These are phyloP conservation scores for Boletus bicolor DNA, from an alignment of 768 basidiomycete genomes.

Conservation along the genomic window DNA sequence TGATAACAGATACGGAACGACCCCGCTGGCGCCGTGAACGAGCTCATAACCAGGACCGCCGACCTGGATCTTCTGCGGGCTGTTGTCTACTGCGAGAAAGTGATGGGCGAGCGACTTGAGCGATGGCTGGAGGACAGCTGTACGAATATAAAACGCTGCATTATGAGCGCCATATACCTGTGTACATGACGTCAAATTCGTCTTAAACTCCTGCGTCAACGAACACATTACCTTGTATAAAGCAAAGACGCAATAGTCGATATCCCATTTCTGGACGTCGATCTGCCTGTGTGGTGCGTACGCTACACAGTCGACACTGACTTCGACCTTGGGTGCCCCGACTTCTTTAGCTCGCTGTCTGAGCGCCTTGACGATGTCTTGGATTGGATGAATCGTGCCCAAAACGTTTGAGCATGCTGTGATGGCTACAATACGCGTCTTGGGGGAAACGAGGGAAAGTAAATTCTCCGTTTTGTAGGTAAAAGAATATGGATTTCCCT, in stretches of 20 bases:
- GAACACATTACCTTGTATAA: conserved; percentile 62
- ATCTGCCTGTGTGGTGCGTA: conserved; percentile 72
- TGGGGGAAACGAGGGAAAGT: conserved; percentile 56
- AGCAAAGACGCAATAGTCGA: conserved; percentile 70
- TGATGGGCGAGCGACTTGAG: conserved; percentile 64
- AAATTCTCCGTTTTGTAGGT: conserved; percentile 52
- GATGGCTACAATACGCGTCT: conserved; percentile 72
- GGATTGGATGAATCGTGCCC: conserved; percentile 61
- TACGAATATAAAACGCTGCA: conserved; percentile 61
- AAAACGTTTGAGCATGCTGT: conserved; percentile 75
- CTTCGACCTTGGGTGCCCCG: conserved; percentile 59
- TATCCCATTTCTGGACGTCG: conserved; percentile 73
- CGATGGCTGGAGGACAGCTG: conserved; percentile 45
- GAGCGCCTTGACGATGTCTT: conserved; percentile 50
- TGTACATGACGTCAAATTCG: neutral
- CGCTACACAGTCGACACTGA: conserved; percentile 75
- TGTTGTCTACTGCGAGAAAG: conserved; percentile 51
- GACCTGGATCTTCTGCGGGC: conserved; percentile 62
- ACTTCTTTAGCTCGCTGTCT: conserved; percentile 47
- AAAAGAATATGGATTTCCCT: conserved; percentile 66
- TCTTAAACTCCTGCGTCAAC: neutral
- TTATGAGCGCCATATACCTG: conserved; percentile 77
- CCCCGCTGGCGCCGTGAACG: conserved; percentile 56
- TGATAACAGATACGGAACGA: conserved; percentile 60
- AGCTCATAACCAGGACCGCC: conserved; percentile 77